A percentile compares a stretch with the other conserved stretches of the same genome.
Evolutionary conservation across 495 filamentous ascomycete species (phyloP).

Genomic region (Hypoxylon rickii): DNA sequence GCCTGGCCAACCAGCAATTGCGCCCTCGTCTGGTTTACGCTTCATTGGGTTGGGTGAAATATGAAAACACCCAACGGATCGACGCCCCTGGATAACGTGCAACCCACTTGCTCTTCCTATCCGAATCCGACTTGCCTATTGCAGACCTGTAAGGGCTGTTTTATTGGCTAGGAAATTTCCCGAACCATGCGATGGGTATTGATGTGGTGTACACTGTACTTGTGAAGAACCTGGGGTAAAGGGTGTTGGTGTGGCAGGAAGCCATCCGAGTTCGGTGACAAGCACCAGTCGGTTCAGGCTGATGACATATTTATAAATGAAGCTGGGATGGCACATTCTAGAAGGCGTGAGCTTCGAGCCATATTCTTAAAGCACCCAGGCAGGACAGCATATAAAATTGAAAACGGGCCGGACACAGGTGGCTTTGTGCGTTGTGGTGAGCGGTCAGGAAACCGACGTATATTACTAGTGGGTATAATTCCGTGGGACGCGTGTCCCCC

Average conservation of each 20-base stretch:
- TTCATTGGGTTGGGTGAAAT: conserved; percentile 31
- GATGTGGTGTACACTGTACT: conserved; percentile 16
- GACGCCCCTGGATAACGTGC: conserved; percentile 17
- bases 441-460: too few relatives aligned
- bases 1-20: conserved; percentile 21
- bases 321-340: too few relatives aligned
- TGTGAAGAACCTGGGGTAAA: conserved; percentile 31
- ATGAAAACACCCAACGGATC: conserved; percentile 24
- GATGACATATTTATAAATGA: conserved; percentile 15
- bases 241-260: neutral
- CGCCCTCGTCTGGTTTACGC: conserved; percentile 5
- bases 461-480: conserved; percentile 39
- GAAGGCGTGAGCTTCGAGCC: too few relatives aligned
- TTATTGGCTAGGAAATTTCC: conserved; percentile 28
- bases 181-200: conserved; percentile 10
- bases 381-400: too few relatives aligned
- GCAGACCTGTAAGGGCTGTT: conserved; percentile 11
- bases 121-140: conserved; percentile 11
- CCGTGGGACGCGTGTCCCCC: conserved; percentile 32
- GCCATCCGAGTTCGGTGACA: neutral
- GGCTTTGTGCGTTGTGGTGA: too few relatives aligned
- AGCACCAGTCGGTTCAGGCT: conserved; percentile 27
- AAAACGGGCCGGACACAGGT: too few relatives aligned
- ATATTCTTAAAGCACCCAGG: too few relatives aligned
- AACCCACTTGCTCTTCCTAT: conserved; percentile 12